Conservation (phyloP, 202 grass and related monocot species). For the Hordeum pubiflorum region DNA sequence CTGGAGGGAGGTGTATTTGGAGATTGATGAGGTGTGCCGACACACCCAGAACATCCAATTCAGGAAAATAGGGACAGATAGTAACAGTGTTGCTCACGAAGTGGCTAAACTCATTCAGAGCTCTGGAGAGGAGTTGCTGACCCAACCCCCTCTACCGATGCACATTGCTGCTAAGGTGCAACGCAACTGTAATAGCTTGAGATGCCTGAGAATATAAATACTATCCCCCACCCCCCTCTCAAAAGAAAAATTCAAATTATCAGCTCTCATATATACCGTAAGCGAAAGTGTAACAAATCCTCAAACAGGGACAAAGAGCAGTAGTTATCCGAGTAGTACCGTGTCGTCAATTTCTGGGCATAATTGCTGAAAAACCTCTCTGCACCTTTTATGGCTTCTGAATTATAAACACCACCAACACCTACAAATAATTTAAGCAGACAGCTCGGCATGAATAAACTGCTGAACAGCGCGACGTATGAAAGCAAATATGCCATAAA, state of each 20-base stretch:
- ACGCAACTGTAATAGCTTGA: too few relatives aligned
- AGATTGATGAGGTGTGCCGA: too few relatives aligned
- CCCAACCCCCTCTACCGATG: too few relatives aligned
- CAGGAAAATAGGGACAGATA: too few relatives aligned
- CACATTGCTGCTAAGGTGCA: too few relatives aligned
- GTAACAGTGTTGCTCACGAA: too few relatives aligned
- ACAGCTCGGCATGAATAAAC: neutral
- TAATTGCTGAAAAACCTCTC: constrained; percentile 65
- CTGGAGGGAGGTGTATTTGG: too few relatives aligned
- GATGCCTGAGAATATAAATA: too few relatives aligned
- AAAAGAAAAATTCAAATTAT: neutral
- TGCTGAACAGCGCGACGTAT: constrained; percentile 1
- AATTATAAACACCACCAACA: constrained; percentile 66
- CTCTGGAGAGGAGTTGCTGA: too few relatives aligned
- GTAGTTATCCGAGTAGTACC: constrained; percentile 29
- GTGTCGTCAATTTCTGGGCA: constrained; percentile 21
- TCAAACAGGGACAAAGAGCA: neutral
- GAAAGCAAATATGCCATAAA: constrained; percentile 3
- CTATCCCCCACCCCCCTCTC: too few relatives aligned
- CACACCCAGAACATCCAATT: too few relatives aligned
- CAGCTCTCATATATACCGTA: neutral
- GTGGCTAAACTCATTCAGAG: too few relatives aligned
- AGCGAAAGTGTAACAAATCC: neutral
- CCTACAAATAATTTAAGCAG: constrained; percentile 41
- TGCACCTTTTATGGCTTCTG: constrained; percentile 68